phyloP scores from a whole-genome alignment of 495 filamentous ascomycete species.

The Cercophora scortea region DNA sequence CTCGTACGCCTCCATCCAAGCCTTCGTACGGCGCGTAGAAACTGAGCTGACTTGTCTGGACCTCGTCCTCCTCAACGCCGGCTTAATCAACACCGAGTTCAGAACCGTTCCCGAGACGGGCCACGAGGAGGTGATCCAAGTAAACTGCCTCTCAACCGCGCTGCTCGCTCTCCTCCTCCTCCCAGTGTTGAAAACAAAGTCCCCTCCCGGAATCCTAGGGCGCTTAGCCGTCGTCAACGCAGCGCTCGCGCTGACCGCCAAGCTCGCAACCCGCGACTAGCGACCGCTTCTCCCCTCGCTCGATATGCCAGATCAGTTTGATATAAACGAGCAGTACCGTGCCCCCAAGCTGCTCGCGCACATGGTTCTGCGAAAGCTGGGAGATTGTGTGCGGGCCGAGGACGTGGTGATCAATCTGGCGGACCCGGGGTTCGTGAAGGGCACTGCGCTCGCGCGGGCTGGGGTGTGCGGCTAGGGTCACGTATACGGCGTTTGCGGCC shows the following conservation, averaged over 20 bases:
- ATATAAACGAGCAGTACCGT: conserved; percentile 27
- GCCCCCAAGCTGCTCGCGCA: conserved; percentile 34
- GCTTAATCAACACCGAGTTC: conserved; percentile 27
- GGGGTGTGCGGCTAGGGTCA: conserved; percentile 38
- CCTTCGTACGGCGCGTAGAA: conserved; percentile 33
- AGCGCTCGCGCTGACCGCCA: conserved; percentile 21
- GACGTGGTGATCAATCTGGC: conserved; percentile 46
- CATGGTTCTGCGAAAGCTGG: conserved; percentile 35
- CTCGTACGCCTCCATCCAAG: conserved; percentile 36
- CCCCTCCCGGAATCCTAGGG: conserved; percentile 13
- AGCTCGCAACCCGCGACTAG: conserved; percentile 22
- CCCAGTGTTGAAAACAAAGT: conserved; percentile 36
- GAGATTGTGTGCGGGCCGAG: conserved; percentile 31
- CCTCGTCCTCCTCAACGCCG: conserved; percentile 48
- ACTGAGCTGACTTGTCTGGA: conserved; percentile 33
- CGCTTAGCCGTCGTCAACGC: conserved; percentile 36
- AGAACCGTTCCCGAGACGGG: conserved; percentile 26
- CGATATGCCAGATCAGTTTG: conserved; percentile 33
- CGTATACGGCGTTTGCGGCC: conserved; percentile 10
- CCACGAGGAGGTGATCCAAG: conserved; percentile 39
- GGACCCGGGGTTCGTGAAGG: not conserved
- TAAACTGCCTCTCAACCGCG: conserved; percentile 40
- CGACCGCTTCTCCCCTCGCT: conserved; percentile 34
- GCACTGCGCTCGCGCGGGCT: conserved; percentile 1
- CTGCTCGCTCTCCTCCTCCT: conserved; percentile 43